Conservation (phyloP, 129 eudicot species). For the Lactuca saligna region DNA sequence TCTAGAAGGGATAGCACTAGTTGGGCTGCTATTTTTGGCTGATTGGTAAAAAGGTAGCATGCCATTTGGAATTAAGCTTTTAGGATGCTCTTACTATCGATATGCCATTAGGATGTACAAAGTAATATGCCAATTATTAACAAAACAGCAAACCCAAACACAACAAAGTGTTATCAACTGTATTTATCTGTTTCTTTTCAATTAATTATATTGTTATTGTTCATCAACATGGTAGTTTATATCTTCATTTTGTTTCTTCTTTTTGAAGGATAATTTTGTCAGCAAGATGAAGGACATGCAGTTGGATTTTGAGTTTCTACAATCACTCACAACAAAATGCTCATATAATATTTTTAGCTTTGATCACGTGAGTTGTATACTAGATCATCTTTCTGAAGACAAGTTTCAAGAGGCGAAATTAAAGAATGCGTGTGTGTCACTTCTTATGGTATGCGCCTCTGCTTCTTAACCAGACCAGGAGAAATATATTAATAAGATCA, state of each 20-base stretch:
- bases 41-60: no score
- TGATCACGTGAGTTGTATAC: constrained; percentile 65
- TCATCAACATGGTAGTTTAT: neutral
- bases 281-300: constrained; percentile 48
- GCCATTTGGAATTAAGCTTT: no score
- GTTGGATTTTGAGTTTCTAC: constrained; percentile 55
- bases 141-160: neutral
- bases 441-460: constrained; percentile 65
- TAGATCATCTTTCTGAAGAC: constrained; percentile 50
- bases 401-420: constrained; percentile 31
- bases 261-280: constrained; percentile 60
- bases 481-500: neutral
- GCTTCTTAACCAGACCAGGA: neutral
- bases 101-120: no score
- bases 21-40: no score
- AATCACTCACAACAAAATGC: constrained; percentile 56
- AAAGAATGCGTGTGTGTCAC: constrained; percentile 52
- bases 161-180: neutral
- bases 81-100: no score
- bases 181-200: neutral
- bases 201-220: constrained; percentile 5
- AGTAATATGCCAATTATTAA: no score
- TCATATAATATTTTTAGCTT: constrained; percentile 62
- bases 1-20: no score
- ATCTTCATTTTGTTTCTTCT: constrained; percentile 12